phyloP scores from a whole-genome alignment of 2,329 filamentous ascomycete genomes.

The Hypoxylon sp. region DNA sequence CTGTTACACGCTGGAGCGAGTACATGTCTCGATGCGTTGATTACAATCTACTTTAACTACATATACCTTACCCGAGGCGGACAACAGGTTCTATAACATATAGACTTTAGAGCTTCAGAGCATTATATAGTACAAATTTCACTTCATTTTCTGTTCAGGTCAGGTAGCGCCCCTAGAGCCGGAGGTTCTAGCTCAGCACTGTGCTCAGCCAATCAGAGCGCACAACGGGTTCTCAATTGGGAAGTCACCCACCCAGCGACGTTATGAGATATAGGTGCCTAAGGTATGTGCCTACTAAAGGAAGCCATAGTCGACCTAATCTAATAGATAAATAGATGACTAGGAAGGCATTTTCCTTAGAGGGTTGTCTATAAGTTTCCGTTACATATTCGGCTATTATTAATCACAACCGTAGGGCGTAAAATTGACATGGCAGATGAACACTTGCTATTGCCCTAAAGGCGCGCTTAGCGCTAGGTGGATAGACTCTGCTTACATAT shows the following conservation, averaged over 20 bases:
- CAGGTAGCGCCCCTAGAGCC: neutral
- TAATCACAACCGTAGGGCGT: constrained; percentile 10
- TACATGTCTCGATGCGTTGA: constrained; percentile 1
- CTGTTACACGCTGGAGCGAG: neutral
- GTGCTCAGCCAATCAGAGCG: constrained; percentile 20
- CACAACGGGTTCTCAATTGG: constrained; percentile 11
- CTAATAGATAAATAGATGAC: too few species aligned
- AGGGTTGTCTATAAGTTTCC: neutral
- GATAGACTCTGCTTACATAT: constrained; percentile 16
- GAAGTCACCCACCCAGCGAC: constrained; percentile 20
- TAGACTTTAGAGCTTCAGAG: neutral
- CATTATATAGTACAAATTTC: neutral
- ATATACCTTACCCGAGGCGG: neutral
- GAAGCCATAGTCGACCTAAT: too few species aligned
- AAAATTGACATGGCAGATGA: constrained; percentile 4
- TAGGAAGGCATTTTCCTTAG: neutral
- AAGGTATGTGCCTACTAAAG: too few species aligned
- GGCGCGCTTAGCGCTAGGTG: neutral
- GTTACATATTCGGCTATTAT: constrained; percentile 7
- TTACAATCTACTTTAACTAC: neutral
- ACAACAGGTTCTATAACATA: neutral
- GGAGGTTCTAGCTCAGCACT: neutral
- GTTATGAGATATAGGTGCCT: neutral
- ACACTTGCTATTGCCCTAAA: neutral
- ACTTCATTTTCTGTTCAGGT: neutral